Evolutionary conservation across 192 early-diverging fungal genomes (phyloP).

Genomic region (Podila verticillata): DNA sequence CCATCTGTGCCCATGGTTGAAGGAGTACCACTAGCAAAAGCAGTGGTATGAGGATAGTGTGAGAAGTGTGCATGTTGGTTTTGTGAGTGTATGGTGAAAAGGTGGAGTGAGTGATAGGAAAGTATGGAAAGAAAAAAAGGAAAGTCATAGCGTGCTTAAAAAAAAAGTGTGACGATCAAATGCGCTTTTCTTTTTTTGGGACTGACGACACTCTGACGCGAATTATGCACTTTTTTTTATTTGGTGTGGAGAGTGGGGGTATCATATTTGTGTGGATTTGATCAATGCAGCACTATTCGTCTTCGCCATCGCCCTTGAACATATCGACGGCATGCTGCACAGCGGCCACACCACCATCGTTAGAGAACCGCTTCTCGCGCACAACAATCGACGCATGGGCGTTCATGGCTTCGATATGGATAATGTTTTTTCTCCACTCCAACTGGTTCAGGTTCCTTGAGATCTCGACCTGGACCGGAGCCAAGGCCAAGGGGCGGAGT

Average conservation of each 20-base stretch:
- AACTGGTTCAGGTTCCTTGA: slow-evolving; percentile 53
- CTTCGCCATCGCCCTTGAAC: slow-evolving; percentile 46
- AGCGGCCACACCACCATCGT: slow-evolving; percentile 48
- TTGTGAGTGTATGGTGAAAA: neutral
- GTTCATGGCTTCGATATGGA: slow-evolving; percentile 57
- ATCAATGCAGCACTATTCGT: slow-evolving; percentile 10
- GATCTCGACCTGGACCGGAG: slow-evolving; percentile 37
- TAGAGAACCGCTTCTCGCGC: slow-evolving; percentile 48
- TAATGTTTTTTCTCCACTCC: slow-evolving; percentile 56
- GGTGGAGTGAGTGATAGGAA: neutral
- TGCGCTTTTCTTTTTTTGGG: neutral
- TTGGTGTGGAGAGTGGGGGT: no score
- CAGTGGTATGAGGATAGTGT: neutral
- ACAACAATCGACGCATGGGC: slow-evolving; percentile 64
- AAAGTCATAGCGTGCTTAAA: neutral
- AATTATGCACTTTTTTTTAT: neutral
- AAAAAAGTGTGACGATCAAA: neutral
- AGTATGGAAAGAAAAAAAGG: neutral
- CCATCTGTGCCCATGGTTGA: slow-evolving; percentile 15
- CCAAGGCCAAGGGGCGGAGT: slow-evolving; percentile 25
- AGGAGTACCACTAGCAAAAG: slow-evolving; percentile 6
- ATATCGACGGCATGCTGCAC: slow-evolving; percentile 64
- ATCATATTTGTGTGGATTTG: neutral
- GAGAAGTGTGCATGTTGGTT: slow-evolving; percentile 16
- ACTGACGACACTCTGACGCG: neutral